A percentile compares a stretch with the other conserved stretches of the same genome.
Evolutionary conservation across 2,329 filamentous ascomycete species (phyloP).

Genomic region (Epichloe amarillans): DNA sequence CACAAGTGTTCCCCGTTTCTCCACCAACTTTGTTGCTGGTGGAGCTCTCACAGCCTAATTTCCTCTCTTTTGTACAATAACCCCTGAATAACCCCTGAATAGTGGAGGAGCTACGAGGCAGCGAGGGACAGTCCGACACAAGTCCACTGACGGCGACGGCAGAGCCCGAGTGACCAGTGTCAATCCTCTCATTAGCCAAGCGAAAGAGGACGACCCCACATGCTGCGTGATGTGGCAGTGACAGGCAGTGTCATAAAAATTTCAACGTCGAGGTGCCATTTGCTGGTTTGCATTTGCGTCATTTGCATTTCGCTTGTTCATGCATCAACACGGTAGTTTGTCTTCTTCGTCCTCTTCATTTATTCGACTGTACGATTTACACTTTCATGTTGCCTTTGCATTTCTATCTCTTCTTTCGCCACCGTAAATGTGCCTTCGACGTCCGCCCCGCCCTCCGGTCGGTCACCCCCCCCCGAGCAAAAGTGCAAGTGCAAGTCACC

Average conservation of each 20-base stretch:
- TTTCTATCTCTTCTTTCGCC: not conserved
- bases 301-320: not conserved
- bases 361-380: not conserved
- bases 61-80: no score
- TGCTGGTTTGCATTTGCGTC: not conserved
- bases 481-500: no score
- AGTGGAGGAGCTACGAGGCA: no score
- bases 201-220: conserved; percentile 3
- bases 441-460: not conserved
- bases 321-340: not conserved
- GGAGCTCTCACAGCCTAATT: no score
- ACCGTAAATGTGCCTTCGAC: not conserved
- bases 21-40: no score
- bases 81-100: no score
- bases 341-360: not conserved
- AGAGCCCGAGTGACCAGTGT: no score
- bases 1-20: no score
- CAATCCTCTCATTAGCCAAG: not conserved
- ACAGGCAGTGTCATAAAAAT: not conserved
- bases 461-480: no score
- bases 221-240: not conserved
- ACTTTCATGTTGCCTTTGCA: not conserved
- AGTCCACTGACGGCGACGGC: no score
- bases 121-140: no score
- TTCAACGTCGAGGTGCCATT: not conserved